These are phyloP conservation scores for Coniochaeta sp. DNA, from an alignment of 2,329 filamentous ascomycete species.

Conservation along the genomic window DNA sequence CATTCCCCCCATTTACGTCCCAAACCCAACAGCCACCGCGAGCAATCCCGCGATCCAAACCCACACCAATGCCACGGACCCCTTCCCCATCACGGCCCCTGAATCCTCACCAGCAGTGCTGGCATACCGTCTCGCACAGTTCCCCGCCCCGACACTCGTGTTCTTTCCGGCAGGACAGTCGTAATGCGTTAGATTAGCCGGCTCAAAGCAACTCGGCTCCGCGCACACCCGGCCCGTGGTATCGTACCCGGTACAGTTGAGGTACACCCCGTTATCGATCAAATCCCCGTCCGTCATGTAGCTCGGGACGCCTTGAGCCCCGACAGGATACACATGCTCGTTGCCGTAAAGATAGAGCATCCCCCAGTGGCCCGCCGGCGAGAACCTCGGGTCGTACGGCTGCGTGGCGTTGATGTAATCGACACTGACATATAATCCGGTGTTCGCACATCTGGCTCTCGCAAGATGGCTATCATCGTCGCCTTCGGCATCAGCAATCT, in stretches of 20 bases:
- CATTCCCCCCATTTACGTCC: not conserved
- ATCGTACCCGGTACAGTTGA: not conserved
- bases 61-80: not conserved
- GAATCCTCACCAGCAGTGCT: not conserved
- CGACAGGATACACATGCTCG: not conserved
- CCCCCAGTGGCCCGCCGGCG: not conserved
- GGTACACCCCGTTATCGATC: not conserved
- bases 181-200: not conserved
- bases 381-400: conserved; percentile 1
- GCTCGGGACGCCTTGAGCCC: not conserved
- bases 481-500: not conserved
- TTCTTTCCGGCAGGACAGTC: not conserved
- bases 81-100: not conserved
- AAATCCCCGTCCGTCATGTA: not conserved
- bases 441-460: not conserved
- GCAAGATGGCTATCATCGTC: not conserved
- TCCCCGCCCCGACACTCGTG: not conserved
- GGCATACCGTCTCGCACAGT: not conserved
- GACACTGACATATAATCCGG: not conserved
- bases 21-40: not conserved
- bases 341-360: not conserved
- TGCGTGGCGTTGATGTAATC: conserved; percentile 1
- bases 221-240: not conserved
- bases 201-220: not conserved
- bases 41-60: not conserved